Conservation (phyloP, 129 eudicot species). For the Pseudognaphalium luteoalbum region DNA sequence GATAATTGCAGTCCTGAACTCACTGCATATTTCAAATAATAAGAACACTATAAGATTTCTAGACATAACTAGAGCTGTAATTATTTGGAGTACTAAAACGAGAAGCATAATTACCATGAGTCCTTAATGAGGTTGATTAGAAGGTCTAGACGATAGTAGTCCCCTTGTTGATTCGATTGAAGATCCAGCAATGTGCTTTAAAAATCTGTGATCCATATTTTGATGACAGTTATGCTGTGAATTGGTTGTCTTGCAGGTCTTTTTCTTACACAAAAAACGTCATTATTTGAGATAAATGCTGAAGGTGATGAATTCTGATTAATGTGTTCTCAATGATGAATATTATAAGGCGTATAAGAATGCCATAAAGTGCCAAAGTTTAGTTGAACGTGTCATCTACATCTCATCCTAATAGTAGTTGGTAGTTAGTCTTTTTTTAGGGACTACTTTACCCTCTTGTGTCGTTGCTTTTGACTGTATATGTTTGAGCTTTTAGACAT, state of each 20-base stretch:
- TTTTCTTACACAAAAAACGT: neutral
- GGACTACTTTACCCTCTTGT: constrained; percentile 14
- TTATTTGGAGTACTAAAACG: too few relatives aligned
- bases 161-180: constrained; percentile 21
- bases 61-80: too few relatives aligned
- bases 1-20: constrained; percentile 27
- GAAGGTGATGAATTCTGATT: neutral
- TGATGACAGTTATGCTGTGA: neutral
- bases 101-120: neutral
- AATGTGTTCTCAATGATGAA: neutral
- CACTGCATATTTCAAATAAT: constrained; percentile 6
- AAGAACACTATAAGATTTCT: neutral
- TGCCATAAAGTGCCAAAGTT: neutral
- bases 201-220: constrained; percentile 27
- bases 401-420: constrained; percentile 25
- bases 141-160: constrained; percentile 19
- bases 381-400: constrained; percentile 37
- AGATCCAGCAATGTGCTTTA: constrained; percentile 25
- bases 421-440: constrained; percentile 19
- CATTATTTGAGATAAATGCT: neutral
- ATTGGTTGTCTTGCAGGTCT: neutral
- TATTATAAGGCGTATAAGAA: constrained; percentile 34
- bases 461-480: constrained; percentile 10
- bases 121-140: constrained; percentile 14
- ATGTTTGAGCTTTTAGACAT: neutral